Evolutionary conservation across 1,139 yeast species (phyloP).

Genomic region (Lodderomyces margitis): DNA sequence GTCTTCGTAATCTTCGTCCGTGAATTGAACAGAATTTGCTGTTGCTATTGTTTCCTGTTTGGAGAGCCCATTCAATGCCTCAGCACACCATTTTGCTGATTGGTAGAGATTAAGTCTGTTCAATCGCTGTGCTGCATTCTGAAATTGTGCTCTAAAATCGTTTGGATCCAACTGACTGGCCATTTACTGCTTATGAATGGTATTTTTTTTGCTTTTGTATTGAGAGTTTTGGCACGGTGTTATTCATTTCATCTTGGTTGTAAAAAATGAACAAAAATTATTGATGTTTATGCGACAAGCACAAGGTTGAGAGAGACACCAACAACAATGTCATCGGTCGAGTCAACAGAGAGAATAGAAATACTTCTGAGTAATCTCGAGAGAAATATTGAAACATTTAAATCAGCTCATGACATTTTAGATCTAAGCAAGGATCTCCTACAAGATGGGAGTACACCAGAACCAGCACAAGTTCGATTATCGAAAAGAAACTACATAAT

Average conservation of each 20-base stretch:
- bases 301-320: too few relatives aligned
- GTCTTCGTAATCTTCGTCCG: constrained; percentile 22
- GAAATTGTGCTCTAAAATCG: constrained; percentile 24
- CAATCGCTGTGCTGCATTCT: constrained; percentile 26
- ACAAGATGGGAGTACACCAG: background rate
- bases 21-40: background rate
- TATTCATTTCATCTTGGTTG: background rate
- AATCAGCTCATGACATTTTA: constrained; percentile 14
- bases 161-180: constrained; percentile 5
- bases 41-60: constrained; percentile 8
- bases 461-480: background rate
- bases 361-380: constrained; percentile 7
- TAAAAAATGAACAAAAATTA: background rate
- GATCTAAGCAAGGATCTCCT: background rate
- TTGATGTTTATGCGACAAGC: too few relatives aligned
- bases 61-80: constrained; percentile 57
- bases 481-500: constrained; percentile 25
- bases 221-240: background rate
- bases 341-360: constrained; percentile 4
- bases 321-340: background rate
- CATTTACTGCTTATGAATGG: constrained; percentile 4
- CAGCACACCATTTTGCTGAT: constrained; percentile 81
- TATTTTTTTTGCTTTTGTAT: constrained; percentile 4
- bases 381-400: constrained; percentile 13
- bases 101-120: constrained; percentile 54